phyloP scores from a whole-genome alignment of 345 rosid genomes.

The Brassica napus region Da-Ae NC_063445.1:58082001-58082500 shows the following conservation, averaged over 20 bases:
- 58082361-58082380: background rate
- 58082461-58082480: background rate
- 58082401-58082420: background rate
- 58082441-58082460: background rate
- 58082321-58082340: background rate
- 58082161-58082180: background rate
- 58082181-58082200: slow-evolving; percentile 25
- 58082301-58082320: background rate
- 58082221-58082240: slow-evolving; percentile 12
- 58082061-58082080: background rate
- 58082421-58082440: background rate
- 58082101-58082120: background rate
- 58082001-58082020: background rate
- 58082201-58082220: slow-evolving; percentile 9
- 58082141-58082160: background rate
- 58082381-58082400: background rate
- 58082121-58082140: background rate
- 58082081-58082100: background rate
- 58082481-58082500: background rate
- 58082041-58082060: background rate
- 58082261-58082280: background rate
- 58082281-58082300: background rate
- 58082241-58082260: background rate
- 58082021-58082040: background rate
- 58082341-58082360: background rate